Evolutionary conservation across 495 filamentous ascomycete species (phyloP).

Genomic region (Choiromyces venosus): DNA sequence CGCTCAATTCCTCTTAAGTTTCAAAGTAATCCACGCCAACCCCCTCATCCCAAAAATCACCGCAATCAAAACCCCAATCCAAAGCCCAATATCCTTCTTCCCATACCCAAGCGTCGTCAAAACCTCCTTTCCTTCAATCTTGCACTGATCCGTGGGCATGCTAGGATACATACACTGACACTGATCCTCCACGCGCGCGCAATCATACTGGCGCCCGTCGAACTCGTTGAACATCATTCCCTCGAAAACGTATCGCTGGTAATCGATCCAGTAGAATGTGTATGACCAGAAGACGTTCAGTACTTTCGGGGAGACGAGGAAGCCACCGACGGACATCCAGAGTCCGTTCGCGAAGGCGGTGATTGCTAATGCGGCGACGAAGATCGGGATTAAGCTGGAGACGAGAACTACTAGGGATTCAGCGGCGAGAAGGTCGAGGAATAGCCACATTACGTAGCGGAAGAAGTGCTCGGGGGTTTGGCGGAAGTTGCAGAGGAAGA

Average conservation of each 20-base stretch:
- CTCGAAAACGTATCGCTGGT: slow-evolving; percentile 68
- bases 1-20: slow-evolving; percentile 9
- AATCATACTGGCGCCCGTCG: slow-evolving; percentile 55
- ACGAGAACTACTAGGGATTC: slow-evolving; percentile 75
- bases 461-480: slow-evolving; percentile 62
- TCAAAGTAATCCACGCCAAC: slow-evolving; percentile 48
- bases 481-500: slow-evolving; percentile 75
- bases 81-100: slow-evolving; percentile 57
- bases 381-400: slow-evolving; percentile 65
- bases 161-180: slow-evolving; percentile 68
- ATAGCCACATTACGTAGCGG: slow-evolving; percentile 79
- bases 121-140: slow-evolving; percentile 63
- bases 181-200: slow-evolving; percentile 43
- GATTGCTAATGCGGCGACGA: slow-evolving; percentile 68
- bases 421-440: slow-evolving; percentile 73
- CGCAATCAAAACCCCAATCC: slow-evolving; percentile 67
- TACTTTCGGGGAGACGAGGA: slow-evolving; percentile 63
- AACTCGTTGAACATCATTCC: slow-evolving; percentile 92
- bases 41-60: slow-evolving; percentile 69
- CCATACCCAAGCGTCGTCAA: slow-evolving; percentile 62
- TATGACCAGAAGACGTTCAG: slow-evolving; percentile 81
- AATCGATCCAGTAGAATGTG: slow-evolving; percentile 74
- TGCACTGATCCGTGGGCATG: slow-evolving; percentile 57
- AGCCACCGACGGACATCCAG: slow-evolving; percentile 80
- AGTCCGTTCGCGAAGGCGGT: slow-evolving; percentile 78